Base-by-base conservation (phyloP, 768 basidiomycete genomes). In the Galerina marginata region DNA sequence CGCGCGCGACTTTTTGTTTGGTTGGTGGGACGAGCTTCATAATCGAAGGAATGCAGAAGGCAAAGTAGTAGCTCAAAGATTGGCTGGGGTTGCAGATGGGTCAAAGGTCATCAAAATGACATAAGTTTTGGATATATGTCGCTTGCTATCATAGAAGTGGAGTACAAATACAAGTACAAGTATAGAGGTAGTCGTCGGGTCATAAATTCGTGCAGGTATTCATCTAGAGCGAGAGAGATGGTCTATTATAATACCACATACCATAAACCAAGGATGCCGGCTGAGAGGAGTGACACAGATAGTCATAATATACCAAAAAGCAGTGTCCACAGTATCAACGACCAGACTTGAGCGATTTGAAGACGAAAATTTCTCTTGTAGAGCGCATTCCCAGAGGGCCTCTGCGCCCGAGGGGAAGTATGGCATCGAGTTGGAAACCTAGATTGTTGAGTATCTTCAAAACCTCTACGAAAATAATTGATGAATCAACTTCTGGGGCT, bases 21-120 rank as follows among this genome's bases (percentile, higher is more conserved):
- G 92, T 23, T 99, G 97, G 97, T 99, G 97, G 97, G 95, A 97
- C 69, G 89, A 91, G 61, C 86, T 99, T 44, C 69, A 90, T 62
- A 78, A 77, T 55, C 87, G 91, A 39, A 86, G 79, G 71, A 79
- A 79, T 61, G 64, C 60, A 11, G 68, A 86, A 15, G 91, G 90
- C 7, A 78, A 81, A 23, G 80, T 93, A 9, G 70, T 73, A n/a
- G 90, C 90, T 1, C 84, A 87, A 69, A 87, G 80, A 64, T 78
- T 91, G 4, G 81, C 73, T 7, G 90, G 86, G 3, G 65, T 91
- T 16, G 90, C 82, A 5, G 91, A 93, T 64, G 89, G 89, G 9
- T 84, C 81, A 56, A 88, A 85, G 69, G 91, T 95, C 6, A 73
- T 94, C 62, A 78, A 76, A 67, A 79, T 80, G 78, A 67, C 67